These are phyloP conservation scores for Brasenia schreberi DNA, from an alignment of 164 flowering plant genomes.

Conservation along the genomic window DNA sequence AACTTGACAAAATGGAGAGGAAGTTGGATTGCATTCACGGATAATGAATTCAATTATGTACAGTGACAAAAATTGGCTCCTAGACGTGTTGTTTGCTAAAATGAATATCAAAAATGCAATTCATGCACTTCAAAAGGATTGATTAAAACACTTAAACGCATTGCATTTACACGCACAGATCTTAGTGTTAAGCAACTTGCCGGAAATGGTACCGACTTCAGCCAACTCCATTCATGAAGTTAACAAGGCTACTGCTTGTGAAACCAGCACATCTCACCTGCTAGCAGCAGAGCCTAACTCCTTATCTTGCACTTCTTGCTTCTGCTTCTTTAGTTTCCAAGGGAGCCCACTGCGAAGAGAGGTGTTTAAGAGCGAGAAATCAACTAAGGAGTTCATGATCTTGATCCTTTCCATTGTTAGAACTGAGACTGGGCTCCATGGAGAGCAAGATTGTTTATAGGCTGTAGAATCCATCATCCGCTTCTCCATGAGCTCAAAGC, in stretches of 20 bases:
- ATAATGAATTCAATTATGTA: too few relatives aligned
- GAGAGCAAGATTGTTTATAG: constrained; percentile 9
- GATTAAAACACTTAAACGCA: too few relatives aligned
- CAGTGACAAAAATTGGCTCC: too few relatives aligned
- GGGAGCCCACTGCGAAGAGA: neutral
- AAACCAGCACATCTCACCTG: neutral
- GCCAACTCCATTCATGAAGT: neutral
- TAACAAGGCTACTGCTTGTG: neutral
- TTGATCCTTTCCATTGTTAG: constrained; percentile 13
- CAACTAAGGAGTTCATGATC: constrained; percentile 3
- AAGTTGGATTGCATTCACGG: too few relatives aligned
- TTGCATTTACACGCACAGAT: too few relatives aligned
- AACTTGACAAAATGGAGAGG: too few relatives aligned
- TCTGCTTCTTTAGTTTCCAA: constrained; percentile 18
- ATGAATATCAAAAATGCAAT: too few relatives aligned
- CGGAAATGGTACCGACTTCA: neutral
- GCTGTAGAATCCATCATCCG: constrained; percentile 10
- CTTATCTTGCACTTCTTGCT: neutral
- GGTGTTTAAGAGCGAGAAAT: neutral
- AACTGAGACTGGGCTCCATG: constrained; percentile 49
- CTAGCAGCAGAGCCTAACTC: neutral
- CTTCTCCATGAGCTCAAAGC: constrained; percentile 27
- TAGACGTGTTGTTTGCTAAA: too few relatives aligned
- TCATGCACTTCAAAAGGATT: too few relatives aligned
- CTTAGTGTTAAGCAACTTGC: neutral